Percentiles rank a stretch among this genome's conserved stretches.
Evolutionary conservation across 2,329 filamentous ascomycete species (phyloP).

Genomic region (Fusarium humuli): DNA sequence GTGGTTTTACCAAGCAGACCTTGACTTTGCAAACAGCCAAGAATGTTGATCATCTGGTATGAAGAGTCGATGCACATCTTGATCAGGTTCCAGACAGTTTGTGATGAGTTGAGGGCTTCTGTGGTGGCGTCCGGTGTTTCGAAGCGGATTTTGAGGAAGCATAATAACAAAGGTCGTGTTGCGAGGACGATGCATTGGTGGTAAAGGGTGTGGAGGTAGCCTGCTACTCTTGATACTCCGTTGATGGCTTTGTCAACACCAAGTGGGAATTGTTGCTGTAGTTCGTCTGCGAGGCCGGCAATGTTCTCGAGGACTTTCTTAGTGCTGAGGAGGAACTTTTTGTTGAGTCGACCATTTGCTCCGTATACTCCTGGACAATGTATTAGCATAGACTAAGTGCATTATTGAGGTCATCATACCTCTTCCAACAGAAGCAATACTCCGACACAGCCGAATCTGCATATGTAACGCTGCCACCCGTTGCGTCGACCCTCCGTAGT

Average conservation of each 20-base stretch:
- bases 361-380: conserved; percentile 46
- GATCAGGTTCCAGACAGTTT: conserved; percentile 50
- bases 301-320: conserved; percentile 48
- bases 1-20: conserved; percentile 57
- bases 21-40: conserved; percentile 58
- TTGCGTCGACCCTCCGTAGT: conserved; percentile 45
- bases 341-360: conserved; percentile 46
- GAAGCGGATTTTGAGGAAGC: conserved; percentile 50
- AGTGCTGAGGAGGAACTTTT: conserved; percentile 48
- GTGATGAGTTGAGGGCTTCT: conserved; percentile 54
- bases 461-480: conserved; percentile 48
- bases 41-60: conserved; percentile 52
- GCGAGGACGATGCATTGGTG: conserved; percentile 52
- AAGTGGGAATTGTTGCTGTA: conserved; percentile 48
- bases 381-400: background rate
- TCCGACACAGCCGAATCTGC: conserved; percentile 49
- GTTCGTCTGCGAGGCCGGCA: conserved; percentile 48
- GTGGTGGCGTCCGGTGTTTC: conserved; percentile 43
- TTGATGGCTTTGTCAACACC: conserved; percentile 49
- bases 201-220: conserved; percentile 50
- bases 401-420: conserved; percentile 19
- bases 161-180: conserved; percentile 49
- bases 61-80: conserved; percentile 53
- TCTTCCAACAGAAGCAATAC: conserved; percentile 49
- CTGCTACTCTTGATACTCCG: conserved; percentile 49